Conservation (phyloP, 257 asterid species). For the Solanum sejunctum region DNA sequence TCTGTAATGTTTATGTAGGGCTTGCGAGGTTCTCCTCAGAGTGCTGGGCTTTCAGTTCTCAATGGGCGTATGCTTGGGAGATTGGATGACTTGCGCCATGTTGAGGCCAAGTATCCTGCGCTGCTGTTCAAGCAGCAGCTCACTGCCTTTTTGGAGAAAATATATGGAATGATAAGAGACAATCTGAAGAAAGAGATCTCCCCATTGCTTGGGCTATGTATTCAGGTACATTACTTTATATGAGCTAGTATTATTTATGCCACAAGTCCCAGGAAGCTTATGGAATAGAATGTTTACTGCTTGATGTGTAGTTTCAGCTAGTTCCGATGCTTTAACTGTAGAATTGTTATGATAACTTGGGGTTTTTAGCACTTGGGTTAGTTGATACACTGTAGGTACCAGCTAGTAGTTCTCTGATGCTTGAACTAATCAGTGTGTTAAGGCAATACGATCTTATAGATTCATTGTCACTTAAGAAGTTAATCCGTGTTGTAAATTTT, state of each 20-base stretch:
- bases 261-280: neutral
- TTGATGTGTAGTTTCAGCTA: neutral
- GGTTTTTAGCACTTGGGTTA: neutral
- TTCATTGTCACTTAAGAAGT: neutral
- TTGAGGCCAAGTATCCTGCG: constrained; percentile 98
- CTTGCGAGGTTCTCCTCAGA: constrained; percentile 85
- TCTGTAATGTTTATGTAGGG: constrained; percentile 39
- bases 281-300: neutral
- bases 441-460: neutral
- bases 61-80: constrained; percentile 79
- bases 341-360: neutral
- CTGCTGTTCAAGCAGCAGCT: constrained; percentile 98
- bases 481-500: neutral
- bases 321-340: neutral
- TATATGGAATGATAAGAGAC: constrained; percentile 93
- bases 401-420: neutral
- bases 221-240: constrained; percentile 46
- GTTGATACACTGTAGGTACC: neutral
- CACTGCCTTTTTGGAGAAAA: constrained; percentile 98
- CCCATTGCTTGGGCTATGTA: constrained; percentile 90
- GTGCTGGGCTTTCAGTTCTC: constrained; percentile 78
- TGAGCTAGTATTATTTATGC: neutral
- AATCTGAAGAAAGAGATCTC: constrained; percentile 94
- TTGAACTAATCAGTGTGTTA: neutral
- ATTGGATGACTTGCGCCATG: constrained; percentile 92